phyloP scores from a whole-genome alignment of 2,329 filamentous ascomycete species.

The Phaeoacremonium minimum region DNA sequence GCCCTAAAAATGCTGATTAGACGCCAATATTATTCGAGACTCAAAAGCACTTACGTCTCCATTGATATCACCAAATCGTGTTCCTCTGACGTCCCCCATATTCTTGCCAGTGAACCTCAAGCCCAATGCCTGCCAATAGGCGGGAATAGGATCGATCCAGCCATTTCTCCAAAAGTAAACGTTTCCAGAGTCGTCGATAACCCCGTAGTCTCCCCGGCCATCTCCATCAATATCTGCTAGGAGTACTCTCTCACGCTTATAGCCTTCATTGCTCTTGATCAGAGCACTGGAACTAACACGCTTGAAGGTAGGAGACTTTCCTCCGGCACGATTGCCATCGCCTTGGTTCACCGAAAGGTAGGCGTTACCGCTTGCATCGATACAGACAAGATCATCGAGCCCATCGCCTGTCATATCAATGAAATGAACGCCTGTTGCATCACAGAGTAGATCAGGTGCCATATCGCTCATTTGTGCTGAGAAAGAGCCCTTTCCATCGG shows the following conservation, averaged over 20 bases:
- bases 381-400: constrained; percentile 18
- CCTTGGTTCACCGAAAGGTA: constrained; percentile 15
- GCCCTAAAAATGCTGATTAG: constrained; percentile 1
- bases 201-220: constrained; percentile 20
- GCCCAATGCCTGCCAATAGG: constrained; percentile 19
- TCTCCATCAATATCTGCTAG: constrained; percentile 22
- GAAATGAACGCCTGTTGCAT: constrained; percentile 5
- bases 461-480: constrained; percentile 3
- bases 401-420: constrained; percentile 9
- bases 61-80: constrained; percentile 9
- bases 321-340: constrained; percentile 5
- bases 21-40: constrained; percentile 13
- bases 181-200: constrained; percentile 13
- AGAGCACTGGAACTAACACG: constrained; percentile 9
- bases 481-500: constrained; percentile 4
- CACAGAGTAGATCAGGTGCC: constrained; percentile 5
- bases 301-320: constrained; percentile 15
- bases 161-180: constrained; percentile 19
- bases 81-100: too few relatives aligned
- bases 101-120: constrained; percentile 5
- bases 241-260: not conserved
- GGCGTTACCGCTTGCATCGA: constrained; percentile 9
- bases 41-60: constrained; percentile 14
- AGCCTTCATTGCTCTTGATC: constrained; percentile 9
- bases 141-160: constrained; percentile 12